Evolutionary conservation across 768 basidiomycete genomes (phyloP).

Genomic region (Tephrocybe sp.): DNA sequence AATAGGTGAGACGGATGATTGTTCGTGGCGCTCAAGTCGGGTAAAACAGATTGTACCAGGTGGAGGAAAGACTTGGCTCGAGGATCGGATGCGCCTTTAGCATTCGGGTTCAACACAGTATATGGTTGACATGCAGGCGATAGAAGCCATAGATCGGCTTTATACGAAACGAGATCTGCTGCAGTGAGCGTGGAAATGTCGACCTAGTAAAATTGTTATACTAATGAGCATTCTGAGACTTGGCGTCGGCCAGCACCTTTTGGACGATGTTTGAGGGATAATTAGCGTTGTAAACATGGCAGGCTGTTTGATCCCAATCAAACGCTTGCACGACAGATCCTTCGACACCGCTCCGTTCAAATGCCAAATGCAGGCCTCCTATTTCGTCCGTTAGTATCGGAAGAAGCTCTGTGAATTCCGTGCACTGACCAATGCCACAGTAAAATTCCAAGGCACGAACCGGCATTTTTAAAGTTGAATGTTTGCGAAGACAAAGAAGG

Average conservation of each 20-base stretch:
- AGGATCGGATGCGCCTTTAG: slow-evolving; percentile 69
- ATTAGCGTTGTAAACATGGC: slow-evolving; percentile 67
- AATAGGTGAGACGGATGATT: slow-evolving; percentile 59
- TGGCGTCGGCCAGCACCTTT: slow-evolving; percentile 38
- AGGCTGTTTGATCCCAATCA: slow-evolving; percentile 80
- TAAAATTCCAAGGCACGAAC: slow-evolving; percentile 64
- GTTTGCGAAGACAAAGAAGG: slow-evolving; percentile 1
- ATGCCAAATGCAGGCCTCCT: slow-evolving; percentile 76
- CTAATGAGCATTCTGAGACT: slow-evolving; percentile 3
- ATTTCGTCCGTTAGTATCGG: slow-evolving; percentile 4
- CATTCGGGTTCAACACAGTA: slow-evolving; percentile 71
- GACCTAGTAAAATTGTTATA: slow-evolving; percentile 28
- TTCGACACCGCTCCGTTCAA: slow-evolving; percentile 46
- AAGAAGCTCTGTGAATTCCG: neutral
- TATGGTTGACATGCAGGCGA: slow-evolving; percentile 87
- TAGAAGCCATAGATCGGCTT: slow-evolving; percentile 70
- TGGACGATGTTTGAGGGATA: slow-evolving; percentile 43
- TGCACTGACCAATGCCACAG: slow-evolving; percentile 66
- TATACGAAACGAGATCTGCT: slow-evolving; percentile 37
- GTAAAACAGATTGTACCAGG: slow-evolving; percentile 61
- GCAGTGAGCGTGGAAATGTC: slow-evolving; percentile 64
- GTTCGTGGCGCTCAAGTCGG: slow-evolving; percentile 43
- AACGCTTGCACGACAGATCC: slow-evolving; percentile 62
- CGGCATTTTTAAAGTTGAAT: slow-evolving; percentile 21
- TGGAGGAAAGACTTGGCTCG: slow-evolving; percentile 75